Evolutionary conservation across 73 alveolate species (phyloP).

Genomic region (Durusdinium trenchii): DNA sequence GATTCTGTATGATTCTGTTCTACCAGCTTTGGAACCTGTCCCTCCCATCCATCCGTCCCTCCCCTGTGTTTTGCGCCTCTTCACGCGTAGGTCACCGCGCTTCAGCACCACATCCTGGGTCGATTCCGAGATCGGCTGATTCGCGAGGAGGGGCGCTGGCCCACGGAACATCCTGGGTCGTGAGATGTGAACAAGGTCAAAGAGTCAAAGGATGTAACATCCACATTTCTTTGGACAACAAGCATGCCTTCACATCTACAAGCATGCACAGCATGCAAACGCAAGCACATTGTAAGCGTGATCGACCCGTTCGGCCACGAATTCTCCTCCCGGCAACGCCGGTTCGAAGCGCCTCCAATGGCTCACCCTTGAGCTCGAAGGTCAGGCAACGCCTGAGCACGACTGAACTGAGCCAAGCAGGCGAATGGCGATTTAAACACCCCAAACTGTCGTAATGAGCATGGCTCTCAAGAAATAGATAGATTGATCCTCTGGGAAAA

Average conservation of each 20-base stretch:
- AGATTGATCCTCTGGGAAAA: background rate
- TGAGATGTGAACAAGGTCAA: background rate
- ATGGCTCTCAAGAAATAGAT: too few relatives aligned
- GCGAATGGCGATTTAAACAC: too few relatives aligned
- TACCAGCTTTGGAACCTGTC: too few relatives aligned
- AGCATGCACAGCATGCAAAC: background rate
- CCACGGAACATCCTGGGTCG: background rate
- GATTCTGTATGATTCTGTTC: too few relatives aligned
- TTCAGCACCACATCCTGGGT: constrained; percentile 66
- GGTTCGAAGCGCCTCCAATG: constrained; percentile 36
- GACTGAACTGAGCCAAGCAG: too few relatives aligned
- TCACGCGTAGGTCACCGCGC: constrained; percentile 70
- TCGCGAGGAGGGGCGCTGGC: background rate
- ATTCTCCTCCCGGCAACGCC: background rate
- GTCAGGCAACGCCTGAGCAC: constrained; percentile 76
- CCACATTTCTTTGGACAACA: background rate
- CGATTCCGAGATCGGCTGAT: background rate
- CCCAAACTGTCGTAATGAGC: too few relatives aligned
- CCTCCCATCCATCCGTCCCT: too few relatives aligned
- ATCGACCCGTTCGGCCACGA: background rate
- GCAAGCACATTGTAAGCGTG: background rate
- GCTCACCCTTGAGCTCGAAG: constrained; percentile 92
- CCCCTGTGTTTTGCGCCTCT: constrained; percentile 55
- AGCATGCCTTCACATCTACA: background rate
- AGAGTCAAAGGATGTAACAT: background rate